phyloP scores from a whole-genome alignment of 1,284 basidiomycete genomes.

The Ustilago xerochloae region DNA sequence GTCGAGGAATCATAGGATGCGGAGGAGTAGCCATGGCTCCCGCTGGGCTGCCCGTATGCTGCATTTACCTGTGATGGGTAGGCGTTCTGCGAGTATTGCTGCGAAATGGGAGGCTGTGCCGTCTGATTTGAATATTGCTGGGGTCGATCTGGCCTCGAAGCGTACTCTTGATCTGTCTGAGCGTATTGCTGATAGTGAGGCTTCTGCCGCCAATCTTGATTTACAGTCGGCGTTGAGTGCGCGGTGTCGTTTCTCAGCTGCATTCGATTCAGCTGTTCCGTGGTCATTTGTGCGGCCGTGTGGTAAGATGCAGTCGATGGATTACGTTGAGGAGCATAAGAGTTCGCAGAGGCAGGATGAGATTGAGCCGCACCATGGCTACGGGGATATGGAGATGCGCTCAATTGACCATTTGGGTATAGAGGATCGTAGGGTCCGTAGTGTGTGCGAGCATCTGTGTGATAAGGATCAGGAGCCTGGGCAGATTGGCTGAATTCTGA shows the following conservation, averaged over 20 bases:
- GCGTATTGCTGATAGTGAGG: conserved; percentile 1
- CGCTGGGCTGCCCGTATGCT: neutral
- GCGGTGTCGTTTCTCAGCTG: conserved; percentile 8
- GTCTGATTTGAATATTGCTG: conserved; percentile 9
- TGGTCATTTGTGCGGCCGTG: conserved; percentile 1
- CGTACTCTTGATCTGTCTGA: neutral
- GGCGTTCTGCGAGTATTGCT: too few relatives aligned
- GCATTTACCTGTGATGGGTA: neutral
- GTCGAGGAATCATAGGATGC: neutral
- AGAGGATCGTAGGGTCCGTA: conserved; percentile 42
- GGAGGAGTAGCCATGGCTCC: neutral
- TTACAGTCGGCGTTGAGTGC: neutral
- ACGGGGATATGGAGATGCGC: neutral
- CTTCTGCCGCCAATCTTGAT: neutral
- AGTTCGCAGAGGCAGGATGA: neutral
- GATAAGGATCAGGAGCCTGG: conserved; percentile 18
- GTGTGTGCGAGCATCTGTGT: conserved; percentile 12
- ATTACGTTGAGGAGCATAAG: conserved; percentile 10
- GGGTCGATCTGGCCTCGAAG: neutral
- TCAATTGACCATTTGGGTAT: conserved; percentile 14
- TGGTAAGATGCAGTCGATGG: conserved; percentile 11
- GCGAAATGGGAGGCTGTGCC: too few relatives aligned
- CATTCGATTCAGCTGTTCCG: conserved; percentile 23
- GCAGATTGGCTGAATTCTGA: neutral
- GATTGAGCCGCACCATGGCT: neutral